Base-by-base conservation (phyloP, 1,139 yeast genomes). In the Suhomyces yuchorum region DNA sequence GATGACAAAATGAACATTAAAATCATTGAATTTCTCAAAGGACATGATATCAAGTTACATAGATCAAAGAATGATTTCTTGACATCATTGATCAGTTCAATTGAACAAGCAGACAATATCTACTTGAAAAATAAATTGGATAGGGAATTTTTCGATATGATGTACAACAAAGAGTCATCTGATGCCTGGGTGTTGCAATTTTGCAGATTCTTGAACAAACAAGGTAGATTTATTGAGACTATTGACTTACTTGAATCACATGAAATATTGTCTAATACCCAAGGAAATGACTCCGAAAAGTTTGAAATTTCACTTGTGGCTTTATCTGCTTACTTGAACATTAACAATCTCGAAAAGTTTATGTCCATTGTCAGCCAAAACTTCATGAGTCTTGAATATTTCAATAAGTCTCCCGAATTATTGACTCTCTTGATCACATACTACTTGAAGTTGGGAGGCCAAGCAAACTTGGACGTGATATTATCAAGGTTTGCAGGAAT, bases 1-100 rank as follows among this genome's bases (percentile, higher is more conserved):
- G 52, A 61, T 37, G 78, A 71, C 44, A 65, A 64, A 37, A 56
- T 71, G 11, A 65, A 61, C 40, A 63, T 72, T 34, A 63, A 63
- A 19, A 40, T 65, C 2, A 46, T 61, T 15, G 60, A 62, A 36
- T 56, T 53, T 43, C 42, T 65, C 15, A 40, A 49, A n/a, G 42
- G 41, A 4, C 40, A 43, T 43, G 11, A 46, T 55, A 3, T 50
- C 5, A n/a, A 19, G 5, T 34, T 19, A 5, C 40, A 67, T 40
- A 42, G 36, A 4, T 33, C 15, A n/a, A 23, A 34, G 18, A 18
- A 26, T 47, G 7, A 18, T 7, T n/a, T 44, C 22, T 20, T 49
- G 30, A 8, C n/a, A 8, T 30, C 37, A 8, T 50, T 67, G 33
- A 48, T 57, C 26, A 23, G 30, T 4, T 50, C 57, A 2, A 50